Evolutionary conservation across 106 monocot species (phyloP), one percentile per base, ranked within the genome.

Genomic region (Dendrobium nobile): DNA sequence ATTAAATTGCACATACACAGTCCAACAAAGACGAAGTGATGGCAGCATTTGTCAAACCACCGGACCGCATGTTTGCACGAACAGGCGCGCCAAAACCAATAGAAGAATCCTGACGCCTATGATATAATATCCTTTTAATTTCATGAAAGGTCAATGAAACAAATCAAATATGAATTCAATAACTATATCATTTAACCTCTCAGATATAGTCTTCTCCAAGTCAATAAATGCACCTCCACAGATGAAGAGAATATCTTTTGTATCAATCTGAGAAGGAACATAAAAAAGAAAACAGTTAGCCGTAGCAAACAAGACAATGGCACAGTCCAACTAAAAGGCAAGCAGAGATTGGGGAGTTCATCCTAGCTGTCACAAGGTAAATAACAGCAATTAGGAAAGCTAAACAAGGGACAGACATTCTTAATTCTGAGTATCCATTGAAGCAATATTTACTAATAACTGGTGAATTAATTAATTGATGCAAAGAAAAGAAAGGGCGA

Each of bases 151-250:
- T 20, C 13, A 37, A 65, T 37, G 67, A 67, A 45, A 2, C 22
- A 31, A 43, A 0, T 40, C 13, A 24, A 72, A 18, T 47, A 33
- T 2, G 19, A 28, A 45, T 42, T 75, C 4, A 22, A 26, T 22
- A 61, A 22, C 24, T 72, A 40, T 80, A 72, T 10, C 17, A n/a
- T n/a, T 24, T 77, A 47, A 94, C 94, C 94, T 94, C 77, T 91
- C 94, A 76, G 94, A 91, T 31, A 94, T 89, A 67, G 89, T 91
- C 75, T 94, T 94, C 56, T 91, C 94, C 41, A 94, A 79, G 47
- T 89, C 94, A 79, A 87, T 73, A 84, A 94, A 94, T 78, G 94
- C 89, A 84, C 94, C 94, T 7, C 94, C 94, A 83, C 94, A 94
- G 51, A 94, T 89, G 77, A 94, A 94, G 58, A 94, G 91, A 84